Conservation (phyloP, 495 filamentous ascomycete species). For the Recurvomyces mirabilis region DNA sequence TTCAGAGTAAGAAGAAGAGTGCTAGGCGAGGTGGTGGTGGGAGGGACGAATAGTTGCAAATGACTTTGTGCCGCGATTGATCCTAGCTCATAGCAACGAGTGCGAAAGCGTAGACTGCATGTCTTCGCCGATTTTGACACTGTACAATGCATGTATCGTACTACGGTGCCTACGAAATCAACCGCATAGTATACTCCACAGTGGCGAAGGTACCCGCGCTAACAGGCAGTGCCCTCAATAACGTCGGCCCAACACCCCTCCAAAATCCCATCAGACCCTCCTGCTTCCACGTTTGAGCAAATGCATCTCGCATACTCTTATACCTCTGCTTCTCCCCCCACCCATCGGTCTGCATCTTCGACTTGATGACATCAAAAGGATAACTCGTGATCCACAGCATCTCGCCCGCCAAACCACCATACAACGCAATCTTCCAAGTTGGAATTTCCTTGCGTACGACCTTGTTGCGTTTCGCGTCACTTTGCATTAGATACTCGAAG, state of each 20-base stretch:
- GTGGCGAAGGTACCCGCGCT: slow-evolving; percentile 89
- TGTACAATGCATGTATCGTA: no score
- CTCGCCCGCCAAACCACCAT: slow-evolving; percentile 90
- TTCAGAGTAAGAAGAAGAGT: slow-evolving; percentile 68
- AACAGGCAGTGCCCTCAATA: slow-evolving; percentile 94
- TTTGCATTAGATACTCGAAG: slow-evolving; percentile 94
- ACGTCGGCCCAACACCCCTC: slow-evolving; percentile 89
- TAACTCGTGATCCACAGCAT: slow-evolving; percentile 86
- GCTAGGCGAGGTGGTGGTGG: slow-evolving; percentile 41
- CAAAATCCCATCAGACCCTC: slow-evolving; percentile 84
- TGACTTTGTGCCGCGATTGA: no score
- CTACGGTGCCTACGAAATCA: slow-evolving; percentile 15
- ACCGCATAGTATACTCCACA: slow-evolving; percentile 16
- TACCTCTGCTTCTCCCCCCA: slow-evolving; percentile 58
- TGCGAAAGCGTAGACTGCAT: no score
- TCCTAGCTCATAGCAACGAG: no score
- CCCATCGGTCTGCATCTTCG: slow-evolving; percentile 97
- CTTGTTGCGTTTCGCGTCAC: slow-evolving; percentile 63
- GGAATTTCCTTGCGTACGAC: slow-evolving; percentile 65
- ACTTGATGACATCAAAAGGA: slow-evolving; percentile 95
- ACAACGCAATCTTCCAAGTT: slow-evolving; percentile 74
- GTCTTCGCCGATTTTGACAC: no score
- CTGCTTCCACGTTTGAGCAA: slow-evolving; percentile 62
- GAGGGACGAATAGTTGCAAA: no score
- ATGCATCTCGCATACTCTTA: slow-evolving; percentile 79